phyloP scores from a whole-genome alignment of 73 alveolate species.

The Diophrys appendiculata region DNA sequence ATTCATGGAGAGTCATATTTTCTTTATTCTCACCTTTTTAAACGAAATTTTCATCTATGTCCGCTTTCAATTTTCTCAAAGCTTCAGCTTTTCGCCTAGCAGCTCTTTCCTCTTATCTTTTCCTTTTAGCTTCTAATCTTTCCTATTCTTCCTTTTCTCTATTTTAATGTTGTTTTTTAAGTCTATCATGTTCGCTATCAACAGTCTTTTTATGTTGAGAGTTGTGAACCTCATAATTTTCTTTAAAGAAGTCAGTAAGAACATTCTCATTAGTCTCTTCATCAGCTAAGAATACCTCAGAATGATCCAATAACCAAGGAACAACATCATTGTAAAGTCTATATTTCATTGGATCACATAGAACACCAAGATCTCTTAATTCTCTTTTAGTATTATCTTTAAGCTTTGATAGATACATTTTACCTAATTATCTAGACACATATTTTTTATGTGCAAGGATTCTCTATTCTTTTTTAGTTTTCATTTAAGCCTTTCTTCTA shows the following conservation, averaged over 20 bases:
- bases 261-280: slow-evolving; percentile 58
- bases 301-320: slow-evolving; percentile 61
- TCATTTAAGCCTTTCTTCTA: slow-evolving; percentile 72
- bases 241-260: no score
- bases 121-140: neutral
- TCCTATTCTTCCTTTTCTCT: slow-evolving; percentile 13
- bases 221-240: slow-evolving; percentile 8
- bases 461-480: slow-evolving; percentile 56
- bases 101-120: slow-evolving; percentile 31
- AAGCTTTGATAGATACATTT: slow-evolving; percentile 57
- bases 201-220: neutral
- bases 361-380: slow-evolving; percentile 58
- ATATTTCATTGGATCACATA: slow-evolving; percentile 58
- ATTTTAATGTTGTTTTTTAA: slow-evolving; percentile 11
- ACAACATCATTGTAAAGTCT: slow-evolving; percentile 62
- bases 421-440: slow-evolving; percentile 61
- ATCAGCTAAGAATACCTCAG: slow-evolving; percentile 49
- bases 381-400: slow-evolving; percentile 37
- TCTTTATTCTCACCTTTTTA: slow-evolving; percentile 44
- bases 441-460: slow-evolving; percentile 72
- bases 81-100: slow-evolving; percentile 9
- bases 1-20: slow-evolving; percentile 31
- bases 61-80: slow-evolving; percentile 23
- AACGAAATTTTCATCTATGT: slow-evolving; percentile 39
- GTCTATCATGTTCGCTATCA: slow-evolving; percentile 30